Evolutionary conservation across 2,329 filamentous ascomycete species (phyloP).

Genomic region (Aspergillus fumigatiaffinis): DNA sequence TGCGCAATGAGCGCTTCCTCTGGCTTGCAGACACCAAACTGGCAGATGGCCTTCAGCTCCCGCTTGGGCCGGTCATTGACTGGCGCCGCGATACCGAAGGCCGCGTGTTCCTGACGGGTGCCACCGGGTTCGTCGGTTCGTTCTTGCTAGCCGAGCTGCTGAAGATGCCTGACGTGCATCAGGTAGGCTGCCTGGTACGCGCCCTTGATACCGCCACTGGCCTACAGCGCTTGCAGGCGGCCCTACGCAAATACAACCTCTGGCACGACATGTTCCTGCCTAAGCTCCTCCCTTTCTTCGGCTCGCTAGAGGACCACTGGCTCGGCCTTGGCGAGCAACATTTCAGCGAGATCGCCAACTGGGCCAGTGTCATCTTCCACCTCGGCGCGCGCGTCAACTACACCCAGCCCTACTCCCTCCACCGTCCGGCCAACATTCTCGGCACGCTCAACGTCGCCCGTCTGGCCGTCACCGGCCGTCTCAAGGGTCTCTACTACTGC

Average conservation of each 20-base stretch:
- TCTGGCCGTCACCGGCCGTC: conserved; percentile 53
- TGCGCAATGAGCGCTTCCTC: conserved; percentile 10
- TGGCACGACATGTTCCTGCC: conserved; percentile 1
- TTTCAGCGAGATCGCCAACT: conserved; percentile 45
- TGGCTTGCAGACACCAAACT: conserved; percentile 17
- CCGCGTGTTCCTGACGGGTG: conserved; percentile 70
- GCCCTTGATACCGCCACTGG: conserved; percentile 48
- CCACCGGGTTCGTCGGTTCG: conserved; percentile 76
- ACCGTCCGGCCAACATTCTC: conserved; percentile 67
- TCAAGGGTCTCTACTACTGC: conserved; percentile 21
- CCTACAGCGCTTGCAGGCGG: conserved; percentile 3
- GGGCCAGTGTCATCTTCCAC: conserved; percentile 68
- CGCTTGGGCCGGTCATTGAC: conserved; percentile 1
- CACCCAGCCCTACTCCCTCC: conserved; percentile 66
- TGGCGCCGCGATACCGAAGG: conserved; percentile 21
- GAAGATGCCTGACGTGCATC: conserved; percentile 46
- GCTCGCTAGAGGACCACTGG: conserved; percentile 63
- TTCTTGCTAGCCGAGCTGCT: conserved; percentile 70
- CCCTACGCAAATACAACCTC: conserved; percentile 9
- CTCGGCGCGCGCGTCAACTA: conserved; percentile 74
- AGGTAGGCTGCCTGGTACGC: conserved; percentile 69
- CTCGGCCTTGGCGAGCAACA: conserved; percentile 43
- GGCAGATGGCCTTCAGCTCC: conserved; percentile 8
- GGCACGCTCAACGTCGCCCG: conserved; percentile 67
- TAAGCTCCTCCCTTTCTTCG: conserved; percentile 31